Base-by-base conservation (phyloP, 2,329 filamentous ascomycete species). In the Aspergillus viridinutans region DNA sequence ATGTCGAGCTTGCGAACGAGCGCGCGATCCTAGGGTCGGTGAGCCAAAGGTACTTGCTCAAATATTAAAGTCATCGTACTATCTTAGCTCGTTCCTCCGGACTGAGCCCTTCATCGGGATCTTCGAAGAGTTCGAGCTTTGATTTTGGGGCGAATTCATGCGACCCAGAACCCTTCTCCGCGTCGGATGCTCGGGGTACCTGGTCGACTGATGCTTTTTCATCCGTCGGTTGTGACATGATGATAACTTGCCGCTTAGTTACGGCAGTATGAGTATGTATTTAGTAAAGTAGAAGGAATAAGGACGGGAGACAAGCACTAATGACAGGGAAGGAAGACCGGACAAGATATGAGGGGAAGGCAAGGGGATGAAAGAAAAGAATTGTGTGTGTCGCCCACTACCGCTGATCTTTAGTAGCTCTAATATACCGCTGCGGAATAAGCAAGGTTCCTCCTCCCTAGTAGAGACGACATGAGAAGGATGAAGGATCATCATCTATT, bases 51-150 rank as follows among this genome's bases (percentile, higher is more conserved):
- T 14, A 55, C 32, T 54, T 26, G 42, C 23, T 21, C 48, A 25
- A 45, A 48, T 40, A 32, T 35, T 6, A n/a, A 38, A 6, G n/a
- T 43, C 8, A 7, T 17, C 82, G 61, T 74, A 90, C 88, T 65
- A 85, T 82, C 50, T 74, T 80, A 26, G 81, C 81, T 61, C 76
- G 81, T 69, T 90, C 88, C 60, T 84, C 85, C 1, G 82, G 81
- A 42, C 80, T 85, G 63, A 89, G 73, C 7, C 85, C 84, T 50
- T 82, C 85, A 72, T 91, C 88, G 0, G 84, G 84, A 64, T 87
- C 83, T 29, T 70, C 69, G 8, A 71, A 62, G 0, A 57, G 57
- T 3, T 55, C 58, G 5, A 69, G 53, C 48, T 60, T 58, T 1
- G 60, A 57, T 8, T 60, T 58, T 10, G 17, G 35, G 8, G 53